phyloP scores from a whole-genome alignment of 495 filamentous ascomycete species.

The Neurospora sp. region DNA sequence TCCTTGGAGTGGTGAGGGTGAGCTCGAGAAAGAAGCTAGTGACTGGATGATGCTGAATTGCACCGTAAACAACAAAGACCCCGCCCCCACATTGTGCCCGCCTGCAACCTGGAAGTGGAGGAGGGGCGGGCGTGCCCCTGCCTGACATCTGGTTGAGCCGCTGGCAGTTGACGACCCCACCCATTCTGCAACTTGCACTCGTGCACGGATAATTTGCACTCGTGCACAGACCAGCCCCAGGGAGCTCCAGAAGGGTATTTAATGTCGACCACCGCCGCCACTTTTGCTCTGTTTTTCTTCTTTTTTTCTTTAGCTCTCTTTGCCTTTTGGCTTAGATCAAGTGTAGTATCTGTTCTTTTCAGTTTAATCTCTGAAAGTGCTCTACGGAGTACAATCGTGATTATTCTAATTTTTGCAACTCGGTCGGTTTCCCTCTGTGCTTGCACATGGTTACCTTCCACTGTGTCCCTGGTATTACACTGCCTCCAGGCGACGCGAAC shows the following conservation, averaged over 20 bases:
- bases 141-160: not conserved
- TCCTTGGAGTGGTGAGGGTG: not conserved
- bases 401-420: conserved; percentile 70
- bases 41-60: not conserved
- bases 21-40: not conserved
- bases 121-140: not conserved
- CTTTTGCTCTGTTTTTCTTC: not conserved
- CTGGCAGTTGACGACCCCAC: not conserved
- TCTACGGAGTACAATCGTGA: conserved; percentile 65
- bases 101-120: not conserved
- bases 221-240: not conserved
- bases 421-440: conserved; percentile 42
- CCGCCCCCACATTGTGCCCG: not conserved
- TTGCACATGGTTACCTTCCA: conserved; percentile 64
- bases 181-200: not conserved
- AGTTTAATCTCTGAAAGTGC: conserved; percentile 75
- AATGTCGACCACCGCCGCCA: not conserved
- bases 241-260: not conserved
- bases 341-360: conserved; percentile 99
- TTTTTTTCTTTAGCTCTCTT: conserved; percentile 29
- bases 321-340: conserved; percentile 88
- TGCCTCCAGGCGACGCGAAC: conserved; percentile 77
- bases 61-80: not conserved
- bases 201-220: not conserved
- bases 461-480: conserved; percentile 86